phyloP scores from a whole-genome alignment of 2,329 filamentous ascomycete species.

The Chrysosporium queenslandicum region DNA sequence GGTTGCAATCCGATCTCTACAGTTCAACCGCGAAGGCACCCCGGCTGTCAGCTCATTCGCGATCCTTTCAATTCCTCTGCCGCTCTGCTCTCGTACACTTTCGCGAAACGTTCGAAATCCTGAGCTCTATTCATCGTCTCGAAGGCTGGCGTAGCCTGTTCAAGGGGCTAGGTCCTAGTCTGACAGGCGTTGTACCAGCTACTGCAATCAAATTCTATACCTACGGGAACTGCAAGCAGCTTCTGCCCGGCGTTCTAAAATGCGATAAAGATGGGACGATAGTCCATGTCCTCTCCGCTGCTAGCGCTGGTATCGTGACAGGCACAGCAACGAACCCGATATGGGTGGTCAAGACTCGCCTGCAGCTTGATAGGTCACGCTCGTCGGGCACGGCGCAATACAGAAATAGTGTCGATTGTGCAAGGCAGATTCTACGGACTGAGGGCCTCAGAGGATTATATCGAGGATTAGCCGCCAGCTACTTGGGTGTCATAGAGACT shows the following conservation, averaged over 20 bases:
- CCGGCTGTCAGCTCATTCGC: constrained; percentile 45
- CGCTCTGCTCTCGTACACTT: constrained; percentile 53
- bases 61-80: constrained; percentile 50
- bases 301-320: constrained; percentile 70
- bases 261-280: constrained; percentile 49
- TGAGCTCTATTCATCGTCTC: constrained; percentile 64
- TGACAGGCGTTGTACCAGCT: constrained; percentile 81
- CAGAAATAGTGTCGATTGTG: constrained; percentile 78
- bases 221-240: constrained; percentile 81
- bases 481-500: constrained; percentile 80
- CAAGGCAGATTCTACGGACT: constrained; percentile 65
- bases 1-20: constrained; percentile 89
- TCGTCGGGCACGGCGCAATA: constrained; percentile 61
- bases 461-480: constrained; percentile 81
- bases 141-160: constrained; percentile 84
- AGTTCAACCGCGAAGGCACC: neutral
- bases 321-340: constrained; percentile 91
- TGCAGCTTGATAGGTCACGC: constrained; percentile 83
- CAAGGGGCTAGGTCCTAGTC: constrained; percentile 82
- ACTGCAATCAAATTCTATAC: constrained; percentile 88
- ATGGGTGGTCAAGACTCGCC: constrained; percentile 86
- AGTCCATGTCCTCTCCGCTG: constrained; percentile 61
- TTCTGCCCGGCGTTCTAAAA: constrained; percentile 41
- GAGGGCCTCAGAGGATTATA: constrained; percentile 78
- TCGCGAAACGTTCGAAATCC: constrained; percentile 74